These are phyloP conservation scores for Trametes cinnabarina DNA, from an alignment of 768 basidiomycete genomes.

Conservation along the genomic window DNA sequence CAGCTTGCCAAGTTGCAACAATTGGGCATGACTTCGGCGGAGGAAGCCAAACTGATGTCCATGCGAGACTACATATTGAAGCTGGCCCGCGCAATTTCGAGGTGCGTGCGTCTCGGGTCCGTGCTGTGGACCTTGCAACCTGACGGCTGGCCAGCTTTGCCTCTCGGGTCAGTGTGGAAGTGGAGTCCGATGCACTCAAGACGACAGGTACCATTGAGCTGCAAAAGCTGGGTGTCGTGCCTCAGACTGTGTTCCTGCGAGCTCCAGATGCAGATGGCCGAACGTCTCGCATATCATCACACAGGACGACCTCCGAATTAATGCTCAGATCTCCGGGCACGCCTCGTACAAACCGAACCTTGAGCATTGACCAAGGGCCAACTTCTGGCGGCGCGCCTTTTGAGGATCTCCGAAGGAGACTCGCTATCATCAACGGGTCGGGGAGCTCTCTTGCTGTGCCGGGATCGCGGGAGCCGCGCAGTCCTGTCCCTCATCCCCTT, in stretches of 20 bases:
- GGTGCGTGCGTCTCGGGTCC: conserved; percentile 42
- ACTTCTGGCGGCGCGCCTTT: conserved; percentile 56
- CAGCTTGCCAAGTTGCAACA: conserved; percentile 80
- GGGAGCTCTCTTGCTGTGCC: conserved; percentile 56
- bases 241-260: conserved; percentile 87
- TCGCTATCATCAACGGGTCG: conserved; percentile 75
- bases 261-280: conserved; percentile 44
- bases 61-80: conserved; percentile 89
- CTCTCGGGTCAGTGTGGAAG: conserved; percentile 60
- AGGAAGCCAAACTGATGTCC: conserved; percentile 83
- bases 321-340: conserved; percentile 49
- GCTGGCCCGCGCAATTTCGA: conserved; percentile 74
- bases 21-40: conserved; percentile 77
- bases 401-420: conserved; percentile 73
- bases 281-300: conserved; percentile 36
- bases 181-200: conserved; percentile 62
- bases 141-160: conserved; percentile 51
- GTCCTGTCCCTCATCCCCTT: conserved; percentile 38
- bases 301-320: conserved; percentile 23
- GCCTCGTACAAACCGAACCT: conserved; percentile 44
- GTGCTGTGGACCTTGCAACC: conserved; percentile 1
- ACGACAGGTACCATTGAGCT: conserved; percentile 70
- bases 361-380: conserved; percentile 46
- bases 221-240: conserved; percentile 84
- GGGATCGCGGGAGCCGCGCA: conserved; percentile 46